Evolutionary conservation across 805 yeast species (phyloP).

Genomic region (Zygosaccharomyces pseudorouxii): DNA sequence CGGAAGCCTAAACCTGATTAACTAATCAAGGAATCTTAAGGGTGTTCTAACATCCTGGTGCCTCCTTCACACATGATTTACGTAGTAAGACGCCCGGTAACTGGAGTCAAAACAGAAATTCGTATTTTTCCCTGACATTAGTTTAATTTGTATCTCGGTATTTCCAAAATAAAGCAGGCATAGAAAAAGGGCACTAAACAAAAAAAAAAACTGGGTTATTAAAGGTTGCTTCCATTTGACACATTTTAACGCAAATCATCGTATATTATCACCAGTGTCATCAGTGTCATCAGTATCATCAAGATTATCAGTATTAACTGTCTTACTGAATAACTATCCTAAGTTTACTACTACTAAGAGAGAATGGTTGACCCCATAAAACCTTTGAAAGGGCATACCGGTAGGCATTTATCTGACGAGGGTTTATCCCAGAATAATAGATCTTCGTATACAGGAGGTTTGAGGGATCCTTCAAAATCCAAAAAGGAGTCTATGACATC

Average conservation of each 20-base stretch:
- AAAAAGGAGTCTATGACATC: neutral
- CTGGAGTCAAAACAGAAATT: too few relatives aligned
- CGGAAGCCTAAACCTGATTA: too few relatives aligned
- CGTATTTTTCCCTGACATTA: too few relatives aligned
- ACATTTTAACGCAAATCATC: neutral
- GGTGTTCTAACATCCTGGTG: too few relatives aligned
- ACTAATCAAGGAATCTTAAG: too few relatives aligned
- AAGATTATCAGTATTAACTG: too few relatives aligned
- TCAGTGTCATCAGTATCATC: neutral
- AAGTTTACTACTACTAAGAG: neutral
- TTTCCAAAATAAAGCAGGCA: neutral
- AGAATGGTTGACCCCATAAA: conserved; percentile 1
- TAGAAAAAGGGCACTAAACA: neutral
- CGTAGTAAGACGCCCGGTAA: too few relatives aligned
- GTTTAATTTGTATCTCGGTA: neutral
- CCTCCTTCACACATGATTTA: too few relatives aligned
- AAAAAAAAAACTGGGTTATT: neutral
- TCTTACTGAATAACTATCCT: too few relatives aligned
- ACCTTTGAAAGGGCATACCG: neutral
- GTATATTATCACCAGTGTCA: neutral
- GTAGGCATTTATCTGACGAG: neutral
- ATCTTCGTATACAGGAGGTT: neutral
- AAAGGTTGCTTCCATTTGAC: neutral
- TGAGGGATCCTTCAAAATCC: neutral
- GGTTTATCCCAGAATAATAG: neutral